phyloP scores from a whole-genome alignment of 176 grass and related monocot genomes.

The Ensete glaucum region DNA sequence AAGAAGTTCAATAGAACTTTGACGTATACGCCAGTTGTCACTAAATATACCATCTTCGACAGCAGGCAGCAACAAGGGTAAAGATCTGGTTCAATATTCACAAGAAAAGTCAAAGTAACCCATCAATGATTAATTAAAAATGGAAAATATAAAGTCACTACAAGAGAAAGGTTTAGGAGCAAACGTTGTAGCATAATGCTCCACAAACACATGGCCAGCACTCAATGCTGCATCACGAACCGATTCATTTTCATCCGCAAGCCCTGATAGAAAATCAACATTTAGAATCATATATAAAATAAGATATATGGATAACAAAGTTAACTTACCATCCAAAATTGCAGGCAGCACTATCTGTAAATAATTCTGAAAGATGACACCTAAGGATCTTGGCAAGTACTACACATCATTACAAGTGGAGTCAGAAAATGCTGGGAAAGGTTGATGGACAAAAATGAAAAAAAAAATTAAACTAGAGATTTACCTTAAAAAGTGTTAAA shows the following conservation, averaged over 20 bases:
- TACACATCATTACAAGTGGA: slow-evolving; percentile 25
- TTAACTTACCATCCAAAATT: slow-evolving; percentile 88
- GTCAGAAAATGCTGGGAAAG: slow-evolving; percentile 21
- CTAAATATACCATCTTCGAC: slow-evolving; percentile 97
- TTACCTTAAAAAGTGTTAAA: slow-evolving; percentile 85
- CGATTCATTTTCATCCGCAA: slow-evolving; percentile 99
- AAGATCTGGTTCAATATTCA: slow-evolving; percentile 55
- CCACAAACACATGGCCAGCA: slow-evolving; percentile 96
- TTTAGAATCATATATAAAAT: slow-evolving; percentile 23
- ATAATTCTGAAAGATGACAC: slow-evolving; percentile 82
- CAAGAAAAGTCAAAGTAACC: neutral
- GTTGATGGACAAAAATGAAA: neutral
- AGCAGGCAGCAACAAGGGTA: slow-evolving; percentile 84
- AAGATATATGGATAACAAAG: slow-evolving; percentile 20
- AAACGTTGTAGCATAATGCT: slow-evolving; percentile 91
- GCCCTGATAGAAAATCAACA: slow-evolving; percentile 40
- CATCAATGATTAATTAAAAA: slow-evolving; percentile 24
- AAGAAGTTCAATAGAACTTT: slow-evolving; percentile 94
- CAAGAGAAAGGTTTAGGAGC: slow-evolving; percentile 1
- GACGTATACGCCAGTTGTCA: slow-evolving; percentile 93
- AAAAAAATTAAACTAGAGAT: slow-evolving; percentile 2
- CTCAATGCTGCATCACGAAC: slow-evolving; percentile 89
- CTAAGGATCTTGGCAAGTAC: slow-evolving; percentile 91
- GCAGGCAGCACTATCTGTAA: slow-evolving; percentile 81
- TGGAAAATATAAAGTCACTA: neutral